Percentiles rank a stretch among this genome's conserved stretches.
These are phyloP conservation scores for Melastoma malabathricum DNA, from an alignment of 345 rosid genomes.

Conservation along the genomic window DNA sequence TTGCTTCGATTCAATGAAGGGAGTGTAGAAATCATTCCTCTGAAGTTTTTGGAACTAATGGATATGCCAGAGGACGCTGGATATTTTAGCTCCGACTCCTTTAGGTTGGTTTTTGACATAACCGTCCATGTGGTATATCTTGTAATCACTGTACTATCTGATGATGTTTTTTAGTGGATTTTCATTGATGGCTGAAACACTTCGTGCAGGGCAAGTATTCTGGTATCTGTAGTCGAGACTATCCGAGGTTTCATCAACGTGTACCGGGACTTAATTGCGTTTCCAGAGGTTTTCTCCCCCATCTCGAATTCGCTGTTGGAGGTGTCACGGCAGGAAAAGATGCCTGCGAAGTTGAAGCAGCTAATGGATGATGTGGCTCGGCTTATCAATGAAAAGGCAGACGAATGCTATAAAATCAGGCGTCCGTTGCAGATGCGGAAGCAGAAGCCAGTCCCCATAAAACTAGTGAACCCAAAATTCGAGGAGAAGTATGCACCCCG, in stretches of 20 bases:
- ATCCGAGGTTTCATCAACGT: conserved; percentile 46
- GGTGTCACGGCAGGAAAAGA: conserved; percentile 36
- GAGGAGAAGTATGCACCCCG: conserved; percentile 45
- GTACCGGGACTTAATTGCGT: conserved; percentile 45
- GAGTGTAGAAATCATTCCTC: conserved; percentile 38
- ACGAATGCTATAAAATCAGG: conserved; percentile 32
- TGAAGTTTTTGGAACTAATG: conserved; percentile 53
- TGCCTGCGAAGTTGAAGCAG: conserved; percentile 37
- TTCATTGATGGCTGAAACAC: background rate
- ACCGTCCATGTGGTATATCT: no score
- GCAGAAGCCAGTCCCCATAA: conserved; percentile 68
- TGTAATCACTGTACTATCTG: no score
- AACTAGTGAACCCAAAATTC: conserved; percentile 60
- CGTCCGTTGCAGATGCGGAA: conserved; percentile 66
- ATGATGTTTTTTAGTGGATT: background rate
- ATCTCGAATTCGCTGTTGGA: conserved; percentile 37
- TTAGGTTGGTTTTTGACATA: conserved; percentile 80
- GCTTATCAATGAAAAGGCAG: conserved; percentile 42
- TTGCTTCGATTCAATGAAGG: conserved; percentile 28
- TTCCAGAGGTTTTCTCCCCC: conserved; percentile 67
- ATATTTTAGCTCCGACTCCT: conserved; percentile 60
- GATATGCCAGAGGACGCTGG: conserved; percentile 45
- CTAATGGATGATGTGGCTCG: conserved; percentile 34
- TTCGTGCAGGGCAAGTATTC: conserved; percentile 47
- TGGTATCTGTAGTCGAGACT: conserved; percentile 50